Evolutionary conservation across 495 filamentous ascomycete genomes (phyloP), one percentile per base, ranked within the genome.

Genomic region (Aspergillus incahuasiensis): DNA sequence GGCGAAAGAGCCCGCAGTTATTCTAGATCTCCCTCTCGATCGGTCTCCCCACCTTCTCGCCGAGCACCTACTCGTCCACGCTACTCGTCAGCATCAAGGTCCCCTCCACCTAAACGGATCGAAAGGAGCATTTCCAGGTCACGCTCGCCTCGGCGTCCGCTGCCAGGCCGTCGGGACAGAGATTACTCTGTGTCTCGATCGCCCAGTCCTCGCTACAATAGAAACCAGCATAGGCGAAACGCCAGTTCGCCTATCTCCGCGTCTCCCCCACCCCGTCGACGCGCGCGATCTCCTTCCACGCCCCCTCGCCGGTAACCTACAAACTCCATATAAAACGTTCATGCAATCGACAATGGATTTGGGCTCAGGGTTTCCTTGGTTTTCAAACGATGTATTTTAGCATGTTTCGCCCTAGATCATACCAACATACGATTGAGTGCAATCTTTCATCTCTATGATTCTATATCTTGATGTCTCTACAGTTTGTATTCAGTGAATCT

Each of bases 11-110:
- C 48, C 35, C 69, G 64, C 22, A 75, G 68, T 47, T 67, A 64
- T 41, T 67, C 69, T 12, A 28, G 68, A 42, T 73, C 72, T 9
- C 13, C 53, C 5, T 75, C 72, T 18, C 68, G 71, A 15, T 74
- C 72, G 16, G 54, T 63, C n/a, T 64, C 68, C 1, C 72, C 72
- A 16, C 63, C 68, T 24, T 70, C 57, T 2, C 66, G 61, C 15
- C 49, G 65, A 39, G 52, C 43, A 25, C 45, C 55, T 13, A 52
- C 61, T 15, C 54, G 55, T 18, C 59, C 53, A 51, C 60, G 58
- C 40, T 47, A 64, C 28, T 66, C 66, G 4, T 69, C 68, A 12
- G 55, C 35, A 18, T 72, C 68, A 11, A 57, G 49, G 22, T 73
- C 70, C 5, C 67, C 70, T 56, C 64, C 68, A 5, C 65, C 61